Evolutionary conservation across 495 filamentous ascomycete species (phyloP).

Genomic region (Echria macrotheca): DNA sequence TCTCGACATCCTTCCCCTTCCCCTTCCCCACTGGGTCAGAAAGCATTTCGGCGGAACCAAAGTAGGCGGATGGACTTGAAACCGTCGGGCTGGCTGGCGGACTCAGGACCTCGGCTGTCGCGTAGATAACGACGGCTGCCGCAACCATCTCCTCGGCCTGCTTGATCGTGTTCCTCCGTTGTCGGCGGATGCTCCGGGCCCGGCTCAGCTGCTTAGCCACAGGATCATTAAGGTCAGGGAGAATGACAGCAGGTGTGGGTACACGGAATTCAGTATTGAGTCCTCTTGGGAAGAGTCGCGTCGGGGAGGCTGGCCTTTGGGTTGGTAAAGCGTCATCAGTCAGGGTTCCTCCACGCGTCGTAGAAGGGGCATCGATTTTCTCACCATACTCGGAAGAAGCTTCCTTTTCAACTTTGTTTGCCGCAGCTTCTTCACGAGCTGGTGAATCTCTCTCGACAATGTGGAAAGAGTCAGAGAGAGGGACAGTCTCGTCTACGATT

Average conservation of each 20-base stretch:
- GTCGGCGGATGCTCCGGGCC: slow-evolving; percentile 33
- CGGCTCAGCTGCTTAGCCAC: slow-evolving; percentile 34
- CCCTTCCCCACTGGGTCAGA: slow-evolving; percentile 25
- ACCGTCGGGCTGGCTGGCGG: slow-evolving; percentile 31
- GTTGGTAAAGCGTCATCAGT: slow-evolving; percentile 31
- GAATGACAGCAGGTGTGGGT: slow-evolving; percentile 37
- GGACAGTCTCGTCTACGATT: slow-evolving; percentile 23
- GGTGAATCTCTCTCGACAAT: slow-evolving; percentile 27
- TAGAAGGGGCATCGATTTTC: slow-evolving; percentile 25
- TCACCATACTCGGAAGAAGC: slow-evolving; percentile 31
- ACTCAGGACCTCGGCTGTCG: slow-evolving; percentile 35
- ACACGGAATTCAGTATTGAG: slow-evolving; percentile 34
- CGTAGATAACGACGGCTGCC: slow-evolving; percentile 43
- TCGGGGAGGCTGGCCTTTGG: slow-evolving; percentile 22
- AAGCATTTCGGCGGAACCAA: slow-evolving; percentile 28
- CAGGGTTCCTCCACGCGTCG: slow-evolving; percentile 28
- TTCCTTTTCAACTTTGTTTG: slow-evolving; percentile 18
- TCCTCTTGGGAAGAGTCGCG: slow-evolving; percentile 10
- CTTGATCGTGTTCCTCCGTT: slow-evolving; percentile 34
- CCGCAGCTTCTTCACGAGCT: slow-evolving; percentile 27
- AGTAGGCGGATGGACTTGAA: slow-evolving; percentile 21
- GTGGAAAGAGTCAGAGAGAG: slow-evolving; percentile 37
- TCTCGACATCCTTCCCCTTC: slow-evolving; percentile 29
- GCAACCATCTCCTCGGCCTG: slow-evolving; percentile 42
- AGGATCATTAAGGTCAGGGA: slow-evolving; percentile 40